Base-by-base conservation (phyloP, 352 stramenopile genomes). In the Globisporangium paddicum region DNA sequence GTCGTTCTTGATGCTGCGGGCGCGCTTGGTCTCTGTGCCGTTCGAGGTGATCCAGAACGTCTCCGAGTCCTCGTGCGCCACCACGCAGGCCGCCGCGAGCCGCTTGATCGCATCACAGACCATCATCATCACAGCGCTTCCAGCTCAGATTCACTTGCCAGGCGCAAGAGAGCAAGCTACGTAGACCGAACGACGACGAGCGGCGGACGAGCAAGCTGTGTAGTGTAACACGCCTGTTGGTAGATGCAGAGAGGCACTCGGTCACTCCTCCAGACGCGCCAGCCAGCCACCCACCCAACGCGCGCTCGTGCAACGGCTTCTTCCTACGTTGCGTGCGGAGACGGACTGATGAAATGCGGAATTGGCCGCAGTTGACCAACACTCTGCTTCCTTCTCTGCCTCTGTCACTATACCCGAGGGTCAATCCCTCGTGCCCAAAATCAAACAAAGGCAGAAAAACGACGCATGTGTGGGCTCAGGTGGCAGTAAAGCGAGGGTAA, bases 71-170 rank as follows among this genome's bases (percentile, higher is more conserved):
- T 81, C 73, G 6, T 62, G 47, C 18, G 62, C 42, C 34, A 67
- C 47, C 35, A 73, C 62, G 45, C 76, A 86, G 10, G 60, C 51
- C 47, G 63, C 60, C 37, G 73, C 69, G 35, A 86, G 63, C 42
- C 70, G 51, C 40, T 60, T 70, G 37, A 86, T 58, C 13, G 72
- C 67, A 46, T 75, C 64, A 63, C 76, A 86, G 58, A 86, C 55
- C 26, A 62, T 54, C 45, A 62, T 66, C 71, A 78, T 75, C 35
- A 45, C n/a, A n/a, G n/a, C 41, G 50, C 37, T 9, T 5, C 5
- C 5, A 28, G 13, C 40, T 18, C 18, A 18, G 28, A 19, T n/a
- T 32, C 18, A 32, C n/a, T n/a, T n/a, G n/a, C n/a, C n/a, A n/a
- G n/a, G n/a, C n/a, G n/a, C n/a, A n/a, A n/a, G n/a, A n/a, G n/a